These are phyloP conservation scores for Solanum hybrid DNA, from an alignment of 305 asterid species.

Conservation along the genomic window DNA sequence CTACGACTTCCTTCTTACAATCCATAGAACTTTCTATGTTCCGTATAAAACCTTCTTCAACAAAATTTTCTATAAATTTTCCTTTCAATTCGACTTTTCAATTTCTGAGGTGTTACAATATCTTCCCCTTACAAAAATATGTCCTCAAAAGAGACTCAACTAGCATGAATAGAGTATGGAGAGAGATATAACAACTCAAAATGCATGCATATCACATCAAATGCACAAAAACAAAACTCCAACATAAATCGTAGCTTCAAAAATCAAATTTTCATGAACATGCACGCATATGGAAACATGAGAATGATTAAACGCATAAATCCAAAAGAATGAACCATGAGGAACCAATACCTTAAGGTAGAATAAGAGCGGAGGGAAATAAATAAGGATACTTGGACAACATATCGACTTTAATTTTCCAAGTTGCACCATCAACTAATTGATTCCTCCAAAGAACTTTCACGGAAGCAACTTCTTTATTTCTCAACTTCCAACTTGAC, in stretches of 20 bases:
- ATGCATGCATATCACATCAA: neutral
- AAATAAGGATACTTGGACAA: neutral
- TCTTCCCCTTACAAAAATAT: too few relatives aligned
- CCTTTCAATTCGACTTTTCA: neutral
- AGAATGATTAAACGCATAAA: neutral
- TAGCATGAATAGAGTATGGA: neutral
- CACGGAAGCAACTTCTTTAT: neutral
- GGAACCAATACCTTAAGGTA: neutral
- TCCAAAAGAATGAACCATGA: neutral
- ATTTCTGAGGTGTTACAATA: neutral
- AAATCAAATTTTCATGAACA: too few relatives aligned
- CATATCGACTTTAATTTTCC: neutral
- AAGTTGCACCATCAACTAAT: neutral
- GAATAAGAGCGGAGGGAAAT: neutral
- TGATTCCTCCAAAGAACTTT: neutral
- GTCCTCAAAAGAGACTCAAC: neutral
- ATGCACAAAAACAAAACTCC: neutral
- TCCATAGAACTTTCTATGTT: neutral
- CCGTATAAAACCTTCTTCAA: neutral
- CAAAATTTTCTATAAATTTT: neutral
- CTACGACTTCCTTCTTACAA: neutral
- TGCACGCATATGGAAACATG: neutral
- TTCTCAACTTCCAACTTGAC: neutral
- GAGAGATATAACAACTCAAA: neutral
- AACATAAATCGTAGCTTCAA: neutral